phyloP scores from a whole-genome alignment of 202 grass and related monocot genomes.

The Eragrostis tef region DNA sequence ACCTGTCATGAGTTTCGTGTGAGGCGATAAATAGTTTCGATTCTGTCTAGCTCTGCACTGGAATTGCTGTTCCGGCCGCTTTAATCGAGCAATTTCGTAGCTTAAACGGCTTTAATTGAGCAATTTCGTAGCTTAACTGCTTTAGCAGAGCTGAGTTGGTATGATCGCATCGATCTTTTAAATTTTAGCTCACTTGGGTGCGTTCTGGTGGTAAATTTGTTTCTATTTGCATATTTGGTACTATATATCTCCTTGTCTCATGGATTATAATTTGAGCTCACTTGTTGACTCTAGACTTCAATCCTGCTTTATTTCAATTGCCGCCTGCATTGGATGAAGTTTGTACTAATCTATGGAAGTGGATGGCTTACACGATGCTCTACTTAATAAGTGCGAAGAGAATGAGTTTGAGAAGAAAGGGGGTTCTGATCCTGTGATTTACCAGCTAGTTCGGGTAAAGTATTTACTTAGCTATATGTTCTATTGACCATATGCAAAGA shows the following conservation, averaged over 20 bases:
- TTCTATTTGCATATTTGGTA: slow-evolving; percentile 1
- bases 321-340: slow-evolving; percentile 61
- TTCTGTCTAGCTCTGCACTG: not conserved
- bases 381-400: slow-evolving; percentile 58
- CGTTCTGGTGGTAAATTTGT: slow-evolving; percentile 4
- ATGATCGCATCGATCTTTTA: not conserved
- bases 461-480: slow-evolving; percentile 24
- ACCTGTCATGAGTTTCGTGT: not conserved
- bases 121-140: slow-evolving; percentile 12
- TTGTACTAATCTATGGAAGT: slow-evolving; percentile 71
- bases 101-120: not conserved
- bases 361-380: slow-evolving; percentile 39
- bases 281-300: slow-evolving; percentile 43
- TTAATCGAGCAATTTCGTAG: too few species aligned
- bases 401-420: slow-evolving; percentile 57
- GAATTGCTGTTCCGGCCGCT: slow-evolving; percentile 17
- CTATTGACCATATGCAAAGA: not conserved
- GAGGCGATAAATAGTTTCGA: not conserved
- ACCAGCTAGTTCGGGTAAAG: slow-evolving; percentile 95
- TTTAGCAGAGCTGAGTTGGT: not conserved
- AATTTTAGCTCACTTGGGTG: not conserved
- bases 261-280: slow-evolving; percentile 35
- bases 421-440: slow-evolving; percentile 73
- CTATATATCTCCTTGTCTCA: not conserved
- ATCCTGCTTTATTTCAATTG: slow-evolving; percentile 45